phyloP scores from a whole-genome alignment of 2,329 filamentous ascomycete species.

The Colletotrichum sansevieriae region DNA sequence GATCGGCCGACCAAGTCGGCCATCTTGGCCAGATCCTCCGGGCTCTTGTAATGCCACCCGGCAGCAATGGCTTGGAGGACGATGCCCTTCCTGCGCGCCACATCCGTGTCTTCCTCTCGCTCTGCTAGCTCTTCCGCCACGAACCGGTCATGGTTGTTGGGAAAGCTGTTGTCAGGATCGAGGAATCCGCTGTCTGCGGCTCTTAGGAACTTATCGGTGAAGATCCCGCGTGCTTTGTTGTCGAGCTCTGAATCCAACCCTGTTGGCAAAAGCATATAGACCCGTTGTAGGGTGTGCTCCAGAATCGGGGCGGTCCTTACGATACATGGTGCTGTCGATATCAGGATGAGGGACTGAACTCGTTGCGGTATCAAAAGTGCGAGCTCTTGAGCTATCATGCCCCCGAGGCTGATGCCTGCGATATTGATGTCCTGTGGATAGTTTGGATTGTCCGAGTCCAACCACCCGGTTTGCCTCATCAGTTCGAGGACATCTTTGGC shows the following conservation, averaged over 20 bases:
- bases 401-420: slow-evolving; percentile 77
- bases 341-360: slow-evolving; percentile 28
- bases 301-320: slow-evolving; percentile 18
- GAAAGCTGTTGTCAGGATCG: slow-evolving; percentile 10
- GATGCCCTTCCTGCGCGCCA: slow-evolving; percentile 22
- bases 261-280: slow-evolving; percentile 23
- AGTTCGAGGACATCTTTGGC: slow-evolving; percentile 74
- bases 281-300: slow-evolving; percentile 13
- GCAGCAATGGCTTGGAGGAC: slow-evolving; percentile 25
- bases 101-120: slow-evolving; percentile 4
- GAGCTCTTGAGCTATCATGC: slow-evolving; percentile 81
- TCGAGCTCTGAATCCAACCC: slow-evolving; percentile 18
- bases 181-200: slow-evolving; percentile 22
- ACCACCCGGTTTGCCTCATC: slow-evolving; percentile 70
- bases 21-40: slow-evolving; percentile 20
- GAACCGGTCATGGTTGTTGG: slow-evolving; percentile 30
- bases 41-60: slow-evolving; percentile 28
- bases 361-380: slow-evolving; percentile 50
- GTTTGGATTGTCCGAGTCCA: slow-evolving; percentile 34
- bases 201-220: slow-evolving; percentile 10
- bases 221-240: slow-evolving; percentile 26
- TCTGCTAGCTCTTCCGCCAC: slow-evolving; percentile 26
- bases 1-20: slow-evolving; percentile 15
- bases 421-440: slow-evolving; percentile 65
- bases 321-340: slow-evolving; percentile 24